Percentiles rank a stretch among this genome's conserved stretches.
Conservation (phyloP, 495 filamentous ascomycete species). For the Copromyces sp. region DNA sequence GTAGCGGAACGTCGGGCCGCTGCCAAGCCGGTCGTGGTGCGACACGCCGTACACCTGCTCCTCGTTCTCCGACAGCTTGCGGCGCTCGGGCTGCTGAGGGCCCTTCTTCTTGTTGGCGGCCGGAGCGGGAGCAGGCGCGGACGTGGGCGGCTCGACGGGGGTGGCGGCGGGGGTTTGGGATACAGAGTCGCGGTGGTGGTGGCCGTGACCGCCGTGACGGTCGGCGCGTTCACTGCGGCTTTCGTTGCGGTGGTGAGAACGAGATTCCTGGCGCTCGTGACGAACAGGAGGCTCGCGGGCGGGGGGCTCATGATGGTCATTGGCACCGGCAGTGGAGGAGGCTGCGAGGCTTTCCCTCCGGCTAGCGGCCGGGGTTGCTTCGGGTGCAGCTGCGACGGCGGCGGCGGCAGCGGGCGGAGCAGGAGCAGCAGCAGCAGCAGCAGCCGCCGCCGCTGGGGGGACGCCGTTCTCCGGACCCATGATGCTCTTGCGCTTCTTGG, state of each 20-base stretch:
- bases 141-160: conserved; percentile 20
- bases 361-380: conserved; percentile 15
- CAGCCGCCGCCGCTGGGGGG: conserved; percentile 23
- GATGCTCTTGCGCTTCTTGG: conserved; percentile 61
- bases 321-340: conserved; percentile 5
- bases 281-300: neutral
- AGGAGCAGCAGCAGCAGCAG: neutral
- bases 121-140: conserved; percentile 14
- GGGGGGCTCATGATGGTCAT: conserved; percentile 2
- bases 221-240: neutral
- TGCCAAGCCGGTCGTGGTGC: conserved; percentile 77
- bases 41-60: conserved; percentile 72
- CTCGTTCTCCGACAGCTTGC: conserved; percentile 62
- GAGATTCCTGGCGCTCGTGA: neutral
- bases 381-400: conserved; percentile 25
- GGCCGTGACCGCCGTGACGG: conserved; percentile 1
- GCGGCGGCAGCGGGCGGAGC: conserved; percentile 23
- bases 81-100: conserved; percentile 40
- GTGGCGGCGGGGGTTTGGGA: conserved; percentile 31
- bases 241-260: neutral
- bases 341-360: conserved; percentile 44
- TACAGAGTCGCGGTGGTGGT: conserved; percentile 38
- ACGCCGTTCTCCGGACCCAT: conserved; percentile 43
- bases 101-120: conserved; percentile 47
- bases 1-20: conserved; percentile 62